Evolutionary conservation across 78 protist genomes (phyloP).

Genomic region (Isochrysis galbana): DNA sequence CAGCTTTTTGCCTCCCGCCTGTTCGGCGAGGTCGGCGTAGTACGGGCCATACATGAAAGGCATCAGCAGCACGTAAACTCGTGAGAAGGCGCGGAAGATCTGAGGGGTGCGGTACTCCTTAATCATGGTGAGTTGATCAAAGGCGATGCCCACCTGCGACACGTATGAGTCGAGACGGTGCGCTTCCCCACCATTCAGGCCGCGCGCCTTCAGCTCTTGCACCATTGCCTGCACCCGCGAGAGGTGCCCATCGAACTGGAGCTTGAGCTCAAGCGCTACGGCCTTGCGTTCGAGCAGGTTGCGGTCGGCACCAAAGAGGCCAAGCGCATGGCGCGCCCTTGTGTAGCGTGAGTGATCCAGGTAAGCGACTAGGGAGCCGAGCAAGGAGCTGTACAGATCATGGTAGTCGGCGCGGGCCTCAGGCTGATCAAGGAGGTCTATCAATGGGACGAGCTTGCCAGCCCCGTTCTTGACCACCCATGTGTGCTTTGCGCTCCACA

Average conservation of each 20-base stretch:
- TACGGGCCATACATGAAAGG: neutral
- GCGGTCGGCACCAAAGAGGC: neutral
- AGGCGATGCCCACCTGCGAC: neutral
- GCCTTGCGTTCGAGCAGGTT: neutral
- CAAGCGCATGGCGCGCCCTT: neutral
- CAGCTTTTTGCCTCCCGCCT: neutral
- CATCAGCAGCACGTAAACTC: neutral
- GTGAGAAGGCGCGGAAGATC: neutral
- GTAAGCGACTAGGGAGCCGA: neutral
- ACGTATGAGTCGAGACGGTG: neutral
- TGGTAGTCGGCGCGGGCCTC: neutral
- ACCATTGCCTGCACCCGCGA: neutral
- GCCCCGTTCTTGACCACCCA: neutral
- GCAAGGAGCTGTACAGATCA: neutral
- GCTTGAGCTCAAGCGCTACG: neutral
- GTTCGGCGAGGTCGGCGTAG: neutral
- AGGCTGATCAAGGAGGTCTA: neutral
- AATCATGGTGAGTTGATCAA: neutral
- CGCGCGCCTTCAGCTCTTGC: neutral
- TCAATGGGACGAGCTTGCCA: neutral
- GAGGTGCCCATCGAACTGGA: neutral
- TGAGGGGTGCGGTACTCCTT: neutral
- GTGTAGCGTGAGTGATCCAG: neutral
- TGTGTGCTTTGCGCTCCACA: neutral
- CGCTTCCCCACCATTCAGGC: neutral